phyloP scores from a whole-genome alignment of 2,329 filamentous ascomycete species.

The Talaromyces pinophilus region DNA sequence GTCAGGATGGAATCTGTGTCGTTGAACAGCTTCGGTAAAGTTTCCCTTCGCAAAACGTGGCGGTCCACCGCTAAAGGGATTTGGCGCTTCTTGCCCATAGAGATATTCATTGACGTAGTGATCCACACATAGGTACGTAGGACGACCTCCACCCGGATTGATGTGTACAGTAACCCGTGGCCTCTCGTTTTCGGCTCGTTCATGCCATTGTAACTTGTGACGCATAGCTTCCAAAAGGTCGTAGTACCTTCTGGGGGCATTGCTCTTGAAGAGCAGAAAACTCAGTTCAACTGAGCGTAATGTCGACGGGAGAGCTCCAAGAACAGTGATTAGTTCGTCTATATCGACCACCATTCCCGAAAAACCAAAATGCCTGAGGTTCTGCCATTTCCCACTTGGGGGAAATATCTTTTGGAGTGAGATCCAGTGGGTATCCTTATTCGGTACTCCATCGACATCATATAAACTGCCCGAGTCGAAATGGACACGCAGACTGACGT shows the following conservation, averaged over 20 bases:
- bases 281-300: conserved; percentile 39
- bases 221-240: background rate
- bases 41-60: background rate
- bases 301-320: conserved; percentile 32
- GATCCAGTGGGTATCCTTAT: background rate
- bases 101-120: background rate
- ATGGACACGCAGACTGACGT: background rate
- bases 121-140: background rate
- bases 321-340: conserved; percentile 32
- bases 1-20: background rate
- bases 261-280: conserved; percentile 31
- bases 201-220: background rate
- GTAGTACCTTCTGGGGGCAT: background rate
- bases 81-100: background rate
- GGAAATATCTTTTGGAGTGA: conserved; percentile 32
- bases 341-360: conserved; percentile 31
- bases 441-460: background rate
- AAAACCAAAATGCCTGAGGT: conserved; percentile 36
- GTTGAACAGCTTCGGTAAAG: background rate
- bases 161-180: background rate
- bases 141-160: background rate
- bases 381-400: conserved; percentile 32
- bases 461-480: too few species aligned
- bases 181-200: background rate
- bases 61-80: background rate